A percentile compares a stretch with the other conserved stretches of the same genome.
Evolutionary conservation across 257 asterid genomes (phyloP).

Genomic region (Haberlea rhodopensis): DNA sequence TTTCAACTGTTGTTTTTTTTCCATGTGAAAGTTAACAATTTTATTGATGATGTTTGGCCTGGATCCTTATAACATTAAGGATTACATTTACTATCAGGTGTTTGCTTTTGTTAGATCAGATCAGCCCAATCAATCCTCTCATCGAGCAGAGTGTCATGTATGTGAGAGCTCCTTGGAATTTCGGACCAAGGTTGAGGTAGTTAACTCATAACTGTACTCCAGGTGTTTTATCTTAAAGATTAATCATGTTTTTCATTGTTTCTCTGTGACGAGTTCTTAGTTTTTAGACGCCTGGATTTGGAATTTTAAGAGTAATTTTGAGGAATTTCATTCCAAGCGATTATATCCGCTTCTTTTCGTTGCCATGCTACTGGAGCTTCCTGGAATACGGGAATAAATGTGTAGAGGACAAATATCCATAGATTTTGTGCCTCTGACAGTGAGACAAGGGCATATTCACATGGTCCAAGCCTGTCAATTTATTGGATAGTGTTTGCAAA

Average conservation of each 20-base stretch:
- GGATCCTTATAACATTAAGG: conserved; percentile 24
- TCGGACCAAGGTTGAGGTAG: conserved; percentile 83
- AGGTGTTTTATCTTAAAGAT: conserved; percentile 6
- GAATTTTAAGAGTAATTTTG: conserved; percentile 11
- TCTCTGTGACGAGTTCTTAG: too few relatives aligned
- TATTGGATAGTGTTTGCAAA: too few relatives aligned
- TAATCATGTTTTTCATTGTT: not conserved
- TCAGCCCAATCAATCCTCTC: conserved; percentile 58
- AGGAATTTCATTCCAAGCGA: conserved; percentile 4
- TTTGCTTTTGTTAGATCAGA: conserved; percentile 84
- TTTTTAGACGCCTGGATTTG: conserved; percentile 7
- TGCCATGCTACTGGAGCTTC: too few relatives aligned
- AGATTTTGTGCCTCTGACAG: too few relatives aligned
- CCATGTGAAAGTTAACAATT: not conserved
- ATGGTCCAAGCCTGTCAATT: too few relatives aligned
- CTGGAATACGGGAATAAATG: too few relatives aligned
- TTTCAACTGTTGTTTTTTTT: conserved; percentile 8
- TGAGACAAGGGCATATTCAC: too few relatives aligned
- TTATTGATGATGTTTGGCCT: conserved; percentile 3
- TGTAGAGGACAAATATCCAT: too few relatives aligned
- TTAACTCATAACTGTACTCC: conserved; percentile 18
- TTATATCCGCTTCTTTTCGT: not conserved
- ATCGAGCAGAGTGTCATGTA: conserved; percentile 87
- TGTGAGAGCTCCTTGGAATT: conserved; percentile 93
- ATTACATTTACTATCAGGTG: conserved; percentile 52